Evolutionary conservation across 2,329 filamentous ascomycete species (phyloP).

Genomic region (Geoglossum cookeanum): DNA sequence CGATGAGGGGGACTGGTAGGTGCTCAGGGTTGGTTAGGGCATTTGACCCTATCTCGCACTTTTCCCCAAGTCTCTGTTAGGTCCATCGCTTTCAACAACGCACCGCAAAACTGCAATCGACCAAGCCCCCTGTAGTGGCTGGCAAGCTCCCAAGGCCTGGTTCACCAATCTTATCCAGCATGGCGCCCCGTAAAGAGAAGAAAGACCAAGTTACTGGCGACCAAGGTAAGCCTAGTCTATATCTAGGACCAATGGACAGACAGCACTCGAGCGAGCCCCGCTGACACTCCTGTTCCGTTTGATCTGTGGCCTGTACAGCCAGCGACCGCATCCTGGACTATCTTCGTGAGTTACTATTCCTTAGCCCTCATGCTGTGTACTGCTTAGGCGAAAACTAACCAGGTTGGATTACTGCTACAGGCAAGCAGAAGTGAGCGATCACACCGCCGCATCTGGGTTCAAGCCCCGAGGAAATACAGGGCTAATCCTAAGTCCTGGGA

Average conservation of each 20-base stretch:
- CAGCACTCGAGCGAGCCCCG: background rate
- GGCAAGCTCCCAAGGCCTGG: background rate
- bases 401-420: slow-evolving; percentile 14
- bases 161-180: slow-evolving; percentile 7
- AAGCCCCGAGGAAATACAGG: background rate
- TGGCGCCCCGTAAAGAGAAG: slow-evolving; percentile 22
- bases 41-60: background rate
- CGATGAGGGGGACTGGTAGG: background rate
- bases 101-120: background rate
- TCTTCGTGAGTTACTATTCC: slow-evolving; percentile 22
- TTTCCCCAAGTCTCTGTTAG: background rate
- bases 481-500: slow-evolving; percentile 1
- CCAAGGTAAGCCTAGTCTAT: slow-evolving; percentile 14
- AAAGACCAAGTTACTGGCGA: slow-evolving; percentile 15
- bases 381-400: background rate
- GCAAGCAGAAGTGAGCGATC: slow-evolving; percentile 27
- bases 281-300: background rate
- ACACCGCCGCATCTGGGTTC: background rate
- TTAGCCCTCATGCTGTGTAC: background rate
- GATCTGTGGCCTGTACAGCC: slow-evolving; percentile 13
- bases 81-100: background rate
- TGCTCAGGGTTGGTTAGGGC: background rate
- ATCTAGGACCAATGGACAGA: background rate
- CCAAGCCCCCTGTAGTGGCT: background rate
- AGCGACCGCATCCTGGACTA: slow-evolving; percentile 29